These are phyloP conservation scores for Suillus luteus DNA, from an alignment of 768 basidiomycete species.

Conservation along the genomic window DNA sequence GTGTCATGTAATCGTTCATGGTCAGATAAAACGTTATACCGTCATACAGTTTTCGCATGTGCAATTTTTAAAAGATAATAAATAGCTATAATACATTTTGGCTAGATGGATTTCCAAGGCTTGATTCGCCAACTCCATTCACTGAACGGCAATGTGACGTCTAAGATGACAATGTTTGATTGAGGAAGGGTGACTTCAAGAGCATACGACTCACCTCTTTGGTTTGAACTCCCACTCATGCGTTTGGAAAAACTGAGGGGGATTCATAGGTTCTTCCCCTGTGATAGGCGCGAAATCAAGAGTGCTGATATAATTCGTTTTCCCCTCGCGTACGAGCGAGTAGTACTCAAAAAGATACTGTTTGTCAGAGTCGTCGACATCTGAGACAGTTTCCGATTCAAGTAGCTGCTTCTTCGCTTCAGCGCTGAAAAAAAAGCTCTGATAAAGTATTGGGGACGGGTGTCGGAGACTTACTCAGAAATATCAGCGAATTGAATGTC, in stretches of 20 bases:
- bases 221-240: background rate
- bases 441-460: background rate
- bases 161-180: background rate
- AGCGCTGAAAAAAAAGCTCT: background rate
- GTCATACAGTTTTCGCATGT: background rate
- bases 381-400: constrained; percentile 11
- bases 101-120: background rate
- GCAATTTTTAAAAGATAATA: background rate
- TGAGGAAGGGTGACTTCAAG: background rate
- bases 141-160: background rate
- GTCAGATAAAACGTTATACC: too few species aligned
- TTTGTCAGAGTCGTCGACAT: constrained; percentile 25
- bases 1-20: background rate
- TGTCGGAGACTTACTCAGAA: constrained; percentile 17
- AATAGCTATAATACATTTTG: background rate
- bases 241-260: background rate
- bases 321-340: constrained; percentile 35
- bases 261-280: background rate
- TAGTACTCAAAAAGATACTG: constrained; percentile 36
- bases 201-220: constrained; percentile 4
- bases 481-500: constrained; percentile 30
- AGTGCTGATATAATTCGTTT: constrained; percentile 26
- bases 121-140: background rate
- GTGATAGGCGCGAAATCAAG: background rate
- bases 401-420: constrained; percentile 27